Conservation (phyloP, 2,329 filamentous ascomycete genomes). For the Emmonsiellopsis sp. region DNA sequence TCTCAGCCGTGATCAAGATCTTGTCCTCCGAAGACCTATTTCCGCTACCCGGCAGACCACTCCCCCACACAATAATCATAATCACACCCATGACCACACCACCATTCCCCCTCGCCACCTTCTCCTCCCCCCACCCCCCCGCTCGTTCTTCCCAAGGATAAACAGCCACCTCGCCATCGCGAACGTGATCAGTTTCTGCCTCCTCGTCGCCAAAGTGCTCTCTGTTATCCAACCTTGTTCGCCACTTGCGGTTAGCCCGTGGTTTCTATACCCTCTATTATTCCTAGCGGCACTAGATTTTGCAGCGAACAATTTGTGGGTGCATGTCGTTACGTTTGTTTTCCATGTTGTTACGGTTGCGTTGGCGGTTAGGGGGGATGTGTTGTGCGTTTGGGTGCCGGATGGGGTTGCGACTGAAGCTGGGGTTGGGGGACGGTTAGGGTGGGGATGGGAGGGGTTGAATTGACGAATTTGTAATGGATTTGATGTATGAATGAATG, state of each 20-base stretch:
- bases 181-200: slow-evolving; percentile 41
- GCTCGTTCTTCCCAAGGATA: slow-evolving; percentile 13
- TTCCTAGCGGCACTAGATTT: slow-evolving; percentile 59
- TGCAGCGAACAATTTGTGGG: slow-evolving; percentile 22
- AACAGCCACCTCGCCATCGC: slow-evolving; percentile 20
- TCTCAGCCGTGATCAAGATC: slow-evolving; percentile 1
- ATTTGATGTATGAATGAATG: too few species aligned
- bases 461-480: too few species aligned
- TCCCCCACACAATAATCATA: slow-evolving; percentile 7
- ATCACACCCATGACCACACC: slow-evolving; percentile 1
- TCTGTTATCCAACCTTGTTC: slow-evolving; percentile 59
- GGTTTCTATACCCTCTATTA: slow-evolving; percentile 58
- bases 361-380: slow-evolving; percentile 28
- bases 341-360: slow-evolving; percentile 40
- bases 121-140: slow-evolving; percentile 33
- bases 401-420: not conserved
- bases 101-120: slow-evolving; percentile 18
- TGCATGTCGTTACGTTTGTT: slow-evolving; percentile 33
- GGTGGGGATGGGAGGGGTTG: not conserved
- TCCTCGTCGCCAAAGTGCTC: slow-evolving; percentile 62
- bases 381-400: slow-evolving; percentile 19
- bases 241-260: slow-evolving; percentile 57
- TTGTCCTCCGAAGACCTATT: slow-evolving; percentile 10
- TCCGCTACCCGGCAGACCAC: slow-evolving; percentile 21
- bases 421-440: not conserved